phyloP scores from a whole-genome alignment of 2,329 filamentous ascomycete species.

The Fusarium nematophilum region DNA sequence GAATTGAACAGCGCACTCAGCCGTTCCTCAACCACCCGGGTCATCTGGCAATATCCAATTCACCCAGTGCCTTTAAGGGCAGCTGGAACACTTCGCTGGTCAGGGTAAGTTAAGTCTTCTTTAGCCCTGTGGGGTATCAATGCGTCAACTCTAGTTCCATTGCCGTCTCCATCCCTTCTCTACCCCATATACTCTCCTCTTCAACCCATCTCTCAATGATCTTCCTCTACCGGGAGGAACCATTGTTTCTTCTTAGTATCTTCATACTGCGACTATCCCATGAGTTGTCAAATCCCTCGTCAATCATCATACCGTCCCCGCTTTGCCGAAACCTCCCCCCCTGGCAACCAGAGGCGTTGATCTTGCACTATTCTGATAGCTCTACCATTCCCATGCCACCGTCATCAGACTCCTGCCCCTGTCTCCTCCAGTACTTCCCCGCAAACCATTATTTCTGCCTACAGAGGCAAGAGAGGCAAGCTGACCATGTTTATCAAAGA shows the following conservation, averaged over 20 bases:
- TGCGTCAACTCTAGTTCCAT: slow-evolving; percentile 1
- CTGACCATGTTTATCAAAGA: slow-evolving; percentile 42
- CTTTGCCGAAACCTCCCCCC: slow-evolving; percentile 31
- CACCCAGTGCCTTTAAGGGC: slow-evolving; percentile 27
- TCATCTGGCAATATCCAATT: slow-evolving; percentile 32
- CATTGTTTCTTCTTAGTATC: background rate
- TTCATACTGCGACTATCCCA: slow-evolving; percentile 8
- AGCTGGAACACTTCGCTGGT: slow-evolving; percentile 29
- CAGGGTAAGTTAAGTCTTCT: slow-evolving; percentile 28
- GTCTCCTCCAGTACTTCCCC: slow-evolving; percentile 39
- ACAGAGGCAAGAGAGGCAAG: slow-evolving; percentile 39
- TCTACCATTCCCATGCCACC: slow-evolving; percentile 36
- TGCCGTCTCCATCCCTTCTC: slow-evolving; percentile 5
- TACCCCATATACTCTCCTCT: background rate
- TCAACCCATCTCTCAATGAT: background rate
- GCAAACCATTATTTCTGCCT: slow-evolving; percentile 40
- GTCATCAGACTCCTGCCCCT: slow-evolving; percentile 39
- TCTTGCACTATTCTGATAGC: slow-evolving; percentile 34
- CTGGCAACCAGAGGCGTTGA: slow-evolving; percentile 32
- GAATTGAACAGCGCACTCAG: slow-evolving; percentile 15
- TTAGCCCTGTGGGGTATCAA: slow-evolving; percentile 17
- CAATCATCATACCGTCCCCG: slow-evolving; percentile 33
- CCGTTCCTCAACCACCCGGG: slow-evolving; percentile 16
- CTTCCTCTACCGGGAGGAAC: background rate
- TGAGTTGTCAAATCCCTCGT: slow-evolving; percentile 34